Evolutionary conservation across 495 filamentous ascomycete species (phyloP).

Genomic region (Acidiella bohemica): DNA sequence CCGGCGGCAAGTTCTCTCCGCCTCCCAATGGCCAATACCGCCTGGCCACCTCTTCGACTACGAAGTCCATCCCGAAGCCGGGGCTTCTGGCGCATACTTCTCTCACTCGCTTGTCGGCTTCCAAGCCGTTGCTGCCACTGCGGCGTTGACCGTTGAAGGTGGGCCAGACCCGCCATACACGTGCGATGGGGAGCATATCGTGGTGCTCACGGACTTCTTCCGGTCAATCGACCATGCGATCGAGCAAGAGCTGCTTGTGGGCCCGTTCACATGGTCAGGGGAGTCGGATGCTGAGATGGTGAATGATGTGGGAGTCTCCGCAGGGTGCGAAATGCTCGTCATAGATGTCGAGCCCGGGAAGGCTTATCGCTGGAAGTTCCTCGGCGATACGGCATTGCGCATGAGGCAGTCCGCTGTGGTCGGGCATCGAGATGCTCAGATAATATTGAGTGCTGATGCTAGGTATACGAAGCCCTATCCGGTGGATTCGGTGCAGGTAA

Average conservation of each 20-base stretch:
- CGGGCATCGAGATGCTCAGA: constrained; percentile 35
- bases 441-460: constrained; percentile 45
- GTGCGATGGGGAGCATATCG: constrained; percentile 43
- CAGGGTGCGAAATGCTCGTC: constrained; percentile 17
- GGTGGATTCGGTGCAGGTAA: constrained; percentile 40
- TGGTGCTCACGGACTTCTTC: constrained; percentile 42
- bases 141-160: constrained; percentile 43
- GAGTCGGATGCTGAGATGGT: constrained; percentile 39
- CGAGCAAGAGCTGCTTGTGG: constrained; percentile 27
- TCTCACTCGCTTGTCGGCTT: constrained; percentile 23
- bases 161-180: constrained; percentile 32
- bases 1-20: constrained; percentile 41
- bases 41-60: constrained; percentile 50
- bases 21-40: constrained; percentile 45
- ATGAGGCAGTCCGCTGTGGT: constrained; percentile 39
- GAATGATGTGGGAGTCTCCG: constrained; percentile 24
- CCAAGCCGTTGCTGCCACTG: constrained; percentile 40
- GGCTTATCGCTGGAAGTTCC: constrained; percentile 44
- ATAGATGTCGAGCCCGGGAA: constrained; percentile 43
- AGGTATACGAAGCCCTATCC: constrained; percentile 38
- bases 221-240: constrained; percentile 33
- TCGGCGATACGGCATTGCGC: constrained; percentile 41
- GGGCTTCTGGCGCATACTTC: constrained; percentile 23
- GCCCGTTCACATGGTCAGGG: constrained; percentile 34
- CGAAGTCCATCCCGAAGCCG: constrained; percentile 26